Evolutionary conservation across 345 rosid species (phyloP), one percentile per base, ranked within the genome.

Genomic region (Brassica cretica): DNA sequence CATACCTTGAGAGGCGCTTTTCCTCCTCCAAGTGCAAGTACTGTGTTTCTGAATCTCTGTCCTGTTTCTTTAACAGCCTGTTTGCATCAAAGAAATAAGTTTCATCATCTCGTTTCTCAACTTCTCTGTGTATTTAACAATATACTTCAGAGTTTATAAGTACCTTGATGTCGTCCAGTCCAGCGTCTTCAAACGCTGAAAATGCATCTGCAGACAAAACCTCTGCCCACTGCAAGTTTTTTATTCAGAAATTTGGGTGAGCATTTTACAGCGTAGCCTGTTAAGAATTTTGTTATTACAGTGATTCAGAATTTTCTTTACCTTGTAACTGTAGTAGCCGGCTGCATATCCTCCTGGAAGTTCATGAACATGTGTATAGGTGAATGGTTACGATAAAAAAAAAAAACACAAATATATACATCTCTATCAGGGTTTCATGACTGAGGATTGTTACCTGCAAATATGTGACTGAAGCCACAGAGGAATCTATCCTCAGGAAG

Each of bases 251-350:
- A 35, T 64, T 68, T 83, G 74, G 81, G 21, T 27, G 51, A 56
- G 51, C 84, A 75, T 12, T 66, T 67, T 9, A 29, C 25, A 59
- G 15, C 30, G 3, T 4, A 59, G 15, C 30, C 5, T 4, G 7
- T 32, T 7, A 25, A 7, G 65, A 14, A 35, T 72, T 60, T 66
- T 46, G 69, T 8, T 21, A 44, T 30, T 30, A 66, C 39, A 29
- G 29, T 25, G 8, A 49, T 4, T 14, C 56, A 49, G 56, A 49
- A 14, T 14, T 4, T 49, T 49, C 0, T 49, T 49, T 49, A 94
- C 98, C 98, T 94, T 94, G 85, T 94, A 94, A 76, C 98, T 92
- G 83, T 94, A 94, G 78, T 94, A 94, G 73, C 98, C 97, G 69
- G 98, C 98, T 70, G 97, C 97, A 85, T 92, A 94, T 73, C 93